Evolutionary conservation across 805 yeast species (phyloP), one percentile per base, ranked within the genome.

Genomic region (Candida loeiensis): DNA sequence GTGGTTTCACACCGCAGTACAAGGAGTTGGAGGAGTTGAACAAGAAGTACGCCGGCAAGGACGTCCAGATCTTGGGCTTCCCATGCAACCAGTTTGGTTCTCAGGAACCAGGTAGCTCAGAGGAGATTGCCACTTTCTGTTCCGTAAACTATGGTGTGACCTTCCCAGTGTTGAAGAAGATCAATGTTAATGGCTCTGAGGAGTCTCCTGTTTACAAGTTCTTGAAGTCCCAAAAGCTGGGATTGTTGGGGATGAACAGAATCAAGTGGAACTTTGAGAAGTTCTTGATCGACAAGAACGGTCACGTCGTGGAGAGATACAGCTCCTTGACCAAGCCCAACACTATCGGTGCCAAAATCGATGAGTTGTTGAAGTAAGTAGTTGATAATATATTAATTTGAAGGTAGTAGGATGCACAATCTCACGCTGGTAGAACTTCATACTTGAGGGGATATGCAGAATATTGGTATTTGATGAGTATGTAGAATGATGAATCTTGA

Each of bases 161-260:
- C 13, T 91, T 93, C 82, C 96, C 96, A 21, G 75, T 91, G 22
- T 67, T 91, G 77, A 73, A 77, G 59, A 91, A 90, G 73, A 63
- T 89, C 44, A 89, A 90, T 30, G 98, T 93, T 51, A 93, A 91
- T 61, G 99, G 99, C 37, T 63, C 72, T 45, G 65, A 79, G 32
- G 80, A 87, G 14, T 90, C 85, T 57, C 87, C 91, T 14, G 89
- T 91, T 25, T 91, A 80, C 67, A 68, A 76, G 54, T 90, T 61
- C 69, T 74, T 91, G 60, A 91, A 93, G 71, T 53, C 65, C 30
- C 59, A 76, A 49, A 75, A 75, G 51, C 54, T 76, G 13, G 82
- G 82, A 2, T 39, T 65, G 9, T 54, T 69, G 50, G 73, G 73
- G 1, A 54, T 68, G 46, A 63, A 45, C 49, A 55, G 73, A 46